Base-by-base conservation (phyloP, 2,329 filamentous ascomycete genomes). In the Claviceps capensis region DNA sequence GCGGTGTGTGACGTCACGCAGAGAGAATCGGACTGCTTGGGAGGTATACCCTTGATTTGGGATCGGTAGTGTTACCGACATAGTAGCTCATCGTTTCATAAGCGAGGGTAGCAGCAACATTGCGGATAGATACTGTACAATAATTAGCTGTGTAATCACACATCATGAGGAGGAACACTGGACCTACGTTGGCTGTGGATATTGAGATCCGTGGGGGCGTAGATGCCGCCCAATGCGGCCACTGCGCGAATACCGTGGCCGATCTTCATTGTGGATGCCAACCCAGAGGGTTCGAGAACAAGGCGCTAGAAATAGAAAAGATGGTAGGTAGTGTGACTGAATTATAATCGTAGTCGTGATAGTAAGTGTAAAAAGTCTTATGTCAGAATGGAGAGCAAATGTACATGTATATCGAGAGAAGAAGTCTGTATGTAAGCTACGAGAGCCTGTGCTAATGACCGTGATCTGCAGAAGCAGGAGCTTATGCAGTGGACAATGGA, bases 11-110 rank as follows among this genome's bases (percentile, higher is more conserved):
- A 17, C 1, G 36, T 2, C 8, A 17, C 1, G 5, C 2, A 11
- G 40, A 16, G 2, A 22, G n/a, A 17, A 9, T 30, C 11, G 26
- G 8, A 30, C 26, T 30, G 26, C 2, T 9, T 9, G 1, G 3
- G 26, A 30, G 8, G 1, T 65, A 42, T 65, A 74, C 71, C 45
- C 69, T 62, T 45, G 72, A 66, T 13, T 70, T 74, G 44, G 75
- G 71, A 17, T 73, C 51, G 3, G 57, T 75, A 36, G 71, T 67
- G 59, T 83, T 83, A 47, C 82, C 83, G 1, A 71, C 74, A 65
- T 86, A 86, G 64, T 79, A 83, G 43, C 71, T 72, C 72, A 85
- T 79, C 59, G 82, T 69, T 46, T 75, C 81, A 49, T 72, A 71
- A 4, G 82, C 82, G 50, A 85, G 67, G 1, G 75, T 78, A 55